Percentiles rank a stretch among this genome's conserved stretches.
Evolutionary conservation across 176 grass and related monocot genomes (phyloP).

Genomic region (Oryza longistaminata): DNA sequence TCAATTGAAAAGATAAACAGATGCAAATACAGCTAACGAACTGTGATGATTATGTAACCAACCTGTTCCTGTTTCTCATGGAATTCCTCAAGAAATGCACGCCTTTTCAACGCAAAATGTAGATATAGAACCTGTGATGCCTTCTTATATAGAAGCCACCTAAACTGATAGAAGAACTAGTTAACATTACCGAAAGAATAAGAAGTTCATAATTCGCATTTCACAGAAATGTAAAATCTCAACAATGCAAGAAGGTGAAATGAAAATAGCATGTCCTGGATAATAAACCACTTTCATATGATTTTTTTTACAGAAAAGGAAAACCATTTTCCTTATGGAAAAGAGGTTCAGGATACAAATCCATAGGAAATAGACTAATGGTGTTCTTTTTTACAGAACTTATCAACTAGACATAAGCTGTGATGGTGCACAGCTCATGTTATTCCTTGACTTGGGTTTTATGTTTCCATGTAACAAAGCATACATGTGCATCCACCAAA

Average conservation of each 20-base stretch:
- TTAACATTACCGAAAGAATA: constrained; percentile 26
- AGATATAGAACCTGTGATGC: constrained; percentile 75
- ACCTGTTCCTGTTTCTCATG: constrained; percentile 91
- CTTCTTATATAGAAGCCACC: constrained; percentile 66
- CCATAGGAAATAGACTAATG: not conserved
- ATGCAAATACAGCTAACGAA: not conserved
- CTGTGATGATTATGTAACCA: not conserved
- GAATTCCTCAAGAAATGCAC: constrained; percentile 69
- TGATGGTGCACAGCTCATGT: not conserved
- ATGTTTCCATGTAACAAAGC: not conserved
- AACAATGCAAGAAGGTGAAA: constrained; percentile 12
- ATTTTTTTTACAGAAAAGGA: not conserved
- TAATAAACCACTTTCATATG: not conserved
- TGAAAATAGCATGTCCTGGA: not conserved
- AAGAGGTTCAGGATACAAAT: not conserved
- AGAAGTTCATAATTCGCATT: not conserved
- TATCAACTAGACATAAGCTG: not conserved
- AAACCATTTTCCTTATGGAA: not conserved
- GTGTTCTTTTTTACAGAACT: not conserved
- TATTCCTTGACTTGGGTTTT: not conserved
- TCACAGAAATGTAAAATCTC: not conserved
- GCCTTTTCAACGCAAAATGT: constrained; percentile 74
- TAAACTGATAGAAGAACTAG: constrained; percentile 60
- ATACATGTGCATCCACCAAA: not conserved
- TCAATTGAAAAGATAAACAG: not conserved